Evolutionary conservation across 768 basidiomycete species (phyloP).

Genomic region (Mrakia blollopis): DNA sequence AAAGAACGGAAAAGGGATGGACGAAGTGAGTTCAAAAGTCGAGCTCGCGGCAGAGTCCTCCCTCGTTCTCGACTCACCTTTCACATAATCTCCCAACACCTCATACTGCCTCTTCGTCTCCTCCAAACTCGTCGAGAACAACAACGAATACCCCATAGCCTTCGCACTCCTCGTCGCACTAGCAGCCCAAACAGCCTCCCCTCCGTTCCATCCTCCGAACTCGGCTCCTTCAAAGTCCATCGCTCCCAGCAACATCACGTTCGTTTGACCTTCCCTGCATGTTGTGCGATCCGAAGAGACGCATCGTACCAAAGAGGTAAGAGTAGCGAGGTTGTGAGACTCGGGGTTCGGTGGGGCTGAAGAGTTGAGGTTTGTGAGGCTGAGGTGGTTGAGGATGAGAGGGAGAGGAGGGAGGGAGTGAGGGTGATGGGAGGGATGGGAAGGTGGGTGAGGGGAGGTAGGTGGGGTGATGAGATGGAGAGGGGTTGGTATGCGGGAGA

Average conservation of each 20-base stretch:
- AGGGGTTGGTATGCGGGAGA: neutral
- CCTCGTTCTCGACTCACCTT: conserved; percentile 4
- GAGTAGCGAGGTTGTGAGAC: neutral
- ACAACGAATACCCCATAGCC: conserved; percentile 1
- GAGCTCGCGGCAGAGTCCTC: too few species aligned
- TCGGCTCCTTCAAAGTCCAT: conserved; percentile 7
- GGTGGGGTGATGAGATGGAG: conserved; percentile 9
- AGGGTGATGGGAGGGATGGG: neutral
- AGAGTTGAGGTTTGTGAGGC: neutral
- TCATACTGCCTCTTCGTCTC: conserved; percentile 18
- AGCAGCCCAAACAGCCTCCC: conserved; percentile 15
- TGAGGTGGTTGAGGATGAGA: neutral
- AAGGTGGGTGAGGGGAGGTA: neutral
- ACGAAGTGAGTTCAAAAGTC: too few species aligned
- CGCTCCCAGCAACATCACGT: neutral
- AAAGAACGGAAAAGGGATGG: too few species aligned
- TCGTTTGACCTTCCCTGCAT: neutral
- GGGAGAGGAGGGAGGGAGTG: conserved; percentile 1
- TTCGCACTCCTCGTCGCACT: neutral
- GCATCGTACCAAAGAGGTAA: neutral
- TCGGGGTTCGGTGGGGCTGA: neutral
- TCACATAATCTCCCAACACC: conserved; percentile 20
- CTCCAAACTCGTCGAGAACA: neutral
- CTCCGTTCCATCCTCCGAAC: conserved; percentile 15
- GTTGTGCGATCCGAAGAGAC: neutral